A percentile compares a stretch with the other conserved stretches of the same genome.
Conservation (phyloP, 2,329 filamentous ascomycete species). For the Biscogniauxia marginata region DNA sequence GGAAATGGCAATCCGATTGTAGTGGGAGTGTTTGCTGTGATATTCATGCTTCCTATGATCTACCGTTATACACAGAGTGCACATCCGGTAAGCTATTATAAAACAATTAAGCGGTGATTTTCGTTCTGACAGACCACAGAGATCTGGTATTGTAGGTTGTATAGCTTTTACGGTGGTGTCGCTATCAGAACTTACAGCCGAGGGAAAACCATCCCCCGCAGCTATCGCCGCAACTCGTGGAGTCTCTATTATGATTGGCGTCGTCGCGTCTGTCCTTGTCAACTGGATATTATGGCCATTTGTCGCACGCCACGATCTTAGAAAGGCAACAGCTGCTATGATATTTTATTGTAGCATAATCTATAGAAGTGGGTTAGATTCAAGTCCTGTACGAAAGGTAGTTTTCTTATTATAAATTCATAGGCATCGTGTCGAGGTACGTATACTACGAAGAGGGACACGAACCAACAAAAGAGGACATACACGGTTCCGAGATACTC, state of each 20-base stretch:
- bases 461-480: conserved; percentile 49
- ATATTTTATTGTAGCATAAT: conserved; percentile 57
- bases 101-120: not conserved
- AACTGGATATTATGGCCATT: conserved; percentile 64
- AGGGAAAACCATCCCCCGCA: conserved; percentile 34
- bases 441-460: conserved; percentile 57
- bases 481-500: conserved; percentile 54
- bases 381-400: not conserved
- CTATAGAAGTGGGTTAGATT: conserved; percentile 45
- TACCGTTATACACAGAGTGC: conserved; percentile 54
- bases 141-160: conserved; percentile 58
- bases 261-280: conserved; percentile 51
- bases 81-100: conserved; percentile 43
- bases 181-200: conserved; percentile 38
- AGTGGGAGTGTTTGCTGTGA: conserved; percentile 51
- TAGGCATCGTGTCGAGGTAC: conserved; percentile 53
- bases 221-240: conserved; percentile 48
- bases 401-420: conserved; percentile 1
- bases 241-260: conserved; percentile 51
- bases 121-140: conserved; percentile 26
- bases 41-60: conserved; percentile 61
- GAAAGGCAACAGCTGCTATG: conserved; percentile 55
- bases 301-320: conserved; percentile 57
- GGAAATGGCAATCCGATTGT: conserved; percentile 53
- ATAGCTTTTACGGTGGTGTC: conserved; percentile 56